Conservation (phyloP, 2,329 filamentous ascomycete species). For the Apiospora hydei region DNA sequence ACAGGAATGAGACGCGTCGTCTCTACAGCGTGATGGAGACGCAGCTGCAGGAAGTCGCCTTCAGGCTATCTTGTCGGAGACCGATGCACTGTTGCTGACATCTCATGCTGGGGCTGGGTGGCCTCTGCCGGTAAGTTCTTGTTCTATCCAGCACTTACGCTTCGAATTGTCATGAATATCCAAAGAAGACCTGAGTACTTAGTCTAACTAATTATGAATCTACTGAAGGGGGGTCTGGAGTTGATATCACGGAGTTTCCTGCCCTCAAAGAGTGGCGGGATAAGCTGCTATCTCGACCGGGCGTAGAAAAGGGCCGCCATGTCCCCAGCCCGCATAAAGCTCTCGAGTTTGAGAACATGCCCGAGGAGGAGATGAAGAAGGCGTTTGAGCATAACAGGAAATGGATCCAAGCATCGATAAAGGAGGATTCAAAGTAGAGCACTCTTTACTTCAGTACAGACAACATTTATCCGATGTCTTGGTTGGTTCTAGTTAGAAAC, state of each 20-base stretch:
- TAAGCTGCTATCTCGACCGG: slow-evolving; percentile 53
- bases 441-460: background rate
- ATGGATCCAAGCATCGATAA: slow-evolving; percentile 73
- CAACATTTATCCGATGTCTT: too few relatives aligned
- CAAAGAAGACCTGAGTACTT: background rate
- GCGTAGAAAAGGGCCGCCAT: slow-evolving; percentile 59
- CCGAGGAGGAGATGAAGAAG: slow-evolving; percentile 58
- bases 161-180: background rate
- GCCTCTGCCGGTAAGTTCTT: slow-evolving; percentile 52
- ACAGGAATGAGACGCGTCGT: slow-evolving; percentile 81
- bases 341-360: slow-evolving; percentile 48
- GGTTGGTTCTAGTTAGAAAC: too few relatives aligned
- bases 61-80: slow-evolving; percentile 71
- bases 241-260: background rate
- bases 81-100: slow-evolving; percentile 77
- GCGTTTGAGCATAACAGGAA: slow-evolving; percentile 53
- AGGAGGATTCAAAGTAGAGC: slow-evolving; percentile 57
- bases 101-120: slow-evolving; percentile 83
- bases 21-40: slow-evolving; percentile 81
- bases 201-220: background rate
- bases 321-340: slow-evolving; percentile 70
- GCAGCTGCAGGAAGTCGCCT: slow-evolving; percentile 64
- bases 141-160: too few relatives aligned
- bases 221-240: background rate
- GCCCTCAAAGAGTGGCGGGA: background rate